Evolutionary conservation across 1,139 yeast genomes (phyloP), one percentile per base, ranked within the genome.

Genomic region (Kluyveromyces marxianus): DNA sequence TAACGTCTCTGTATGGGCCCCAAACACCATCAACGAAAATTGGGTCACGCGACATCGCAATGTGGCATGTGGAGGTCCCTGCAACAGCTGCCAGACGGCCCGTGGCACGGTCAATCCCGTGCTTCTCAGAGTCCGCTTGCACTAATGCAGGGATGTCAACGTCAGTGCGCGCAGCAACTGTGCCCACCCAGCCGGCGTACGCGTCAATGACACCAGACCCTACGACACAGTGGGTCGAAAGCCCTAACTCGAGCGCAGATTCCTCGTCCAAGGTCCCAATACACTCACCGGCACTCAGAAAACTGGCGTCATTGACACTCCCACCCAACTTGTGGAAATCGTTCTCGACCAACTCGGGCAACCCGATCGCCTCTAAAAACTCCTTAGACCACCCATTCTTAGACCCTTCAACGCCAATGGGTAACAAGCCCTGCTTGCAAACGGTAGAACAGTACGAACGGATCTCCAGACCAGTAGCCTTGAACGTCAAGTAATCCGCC

Each of bases 121-220:
- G 59, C 45, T 63, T 63, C 29, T 67, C 69, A 34, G 65, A 62
- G 46, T 75, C 72, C 40, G 70, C 70, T 39, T 72, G 69, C 14
- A 61, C 65, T 42, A 69, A 55, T 26, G 68, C 68, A 3, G 79
- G 77, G 44, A 76, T 69, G 41, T 78, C 80, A 4, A 58, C 53
- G 47, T 69, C 69, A 14, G 69, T 79, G 56, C 81, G 80, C 2
- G 95, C 96, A 30, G 97, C 98, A 48, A 90, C 96, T 0, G 98
- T 92, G 48, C 98, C 98, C 48, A 92, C 79, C 97, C 97, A 92
- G 44, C 98, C 98, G 7, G 97, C 95, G 61, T 92, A 92, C 8
- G 97, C 97, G 65, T 92, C 98, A 60, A 92, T 92, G 34, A 92
- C 96, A 56, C 96, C 97, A 2, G 95, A 81, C 5, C 96, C 97